Conservation (phyloP, 2,329 filamentous ascomycete genomes). For the Beauveria scarabaeidicola region DNA sequence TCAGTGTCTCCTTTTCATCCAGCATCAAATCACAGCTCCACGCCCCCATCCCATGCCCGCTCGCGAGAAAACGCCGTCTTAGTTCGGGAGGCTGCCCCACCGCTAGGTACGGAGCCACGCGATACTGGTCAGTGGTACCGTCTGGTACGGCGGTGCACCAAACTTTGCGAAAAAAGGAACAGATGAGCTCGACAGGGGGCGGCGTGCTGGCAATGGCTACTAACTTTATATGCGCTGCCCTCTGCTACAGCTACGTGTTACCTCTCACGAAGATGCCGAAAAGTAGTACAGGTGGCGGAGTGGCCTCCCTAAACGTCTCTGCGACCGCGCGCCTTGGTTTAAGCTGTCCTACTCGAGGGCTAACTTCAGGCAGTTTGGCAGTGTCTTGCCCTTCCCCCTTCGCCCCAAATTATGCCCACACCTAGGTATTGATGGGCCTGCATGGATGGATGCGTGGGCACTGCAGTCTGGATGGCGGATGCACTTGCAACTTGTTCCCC, state of each 20-base stretch:
- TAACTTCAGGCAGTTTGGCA: background rate
- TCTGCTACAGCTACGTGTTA: background rate
- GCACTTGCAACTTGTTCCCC: background rate
- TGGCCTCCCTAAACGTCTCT: background rate
- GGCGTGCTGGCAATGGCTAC: background rate
- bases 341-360: background rate
- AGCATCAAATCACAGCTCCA: slow-evolving; percentile 6
- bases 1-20: background rate
- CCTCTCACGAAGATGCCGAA: background rate
- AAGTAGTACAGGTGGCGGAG: background rate
- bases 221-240: background rate
- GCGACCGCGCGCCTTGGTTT: background rate
- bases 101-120: background rate
- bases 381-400: background rate
- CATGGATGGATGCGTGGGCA: too few species aligned
- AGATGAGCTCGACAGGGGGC: slow-evolving; percentile 1
- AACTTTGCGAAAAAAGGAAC: background rate
- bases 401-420: too few species aligned
- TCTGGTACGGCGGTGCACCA: too few species aligned
- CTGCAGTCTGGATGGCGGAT: background rate
- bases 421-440: too few species aligned
- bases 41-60: background rate
- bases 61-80: slow-evolving; percentile 4
- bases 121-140: too few species aligned
- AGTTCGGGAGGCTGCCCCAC: background rate